These are phyloP conservation scores for Erigeron canadensis DNA, from an alignment of 129 eudicot species.

Conservation along the genomic window DNA sequence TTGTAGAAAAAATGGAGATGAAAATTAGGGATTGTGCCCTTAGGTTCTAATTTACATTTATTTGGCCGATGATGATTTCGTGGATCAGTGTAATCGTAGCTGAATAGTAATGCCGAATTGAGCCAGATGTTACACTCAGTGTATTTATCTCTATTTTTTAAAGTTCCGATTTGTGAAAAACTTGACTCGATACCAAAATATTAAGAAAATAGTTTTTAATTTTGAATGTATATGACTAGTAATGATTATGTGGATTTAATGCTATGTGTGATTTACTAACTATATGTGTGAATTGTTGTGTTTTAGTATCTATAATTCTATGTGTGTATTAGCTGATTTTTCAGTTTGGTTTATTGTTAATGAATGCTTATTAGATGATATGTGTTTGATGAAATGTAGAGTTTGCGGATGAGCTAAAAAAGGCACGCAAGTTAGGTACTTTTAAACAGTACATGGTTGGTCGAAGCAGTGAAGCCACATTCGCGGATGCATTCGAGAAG, in stretches of 20 bases:
- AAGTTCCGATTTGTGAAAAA: no score
- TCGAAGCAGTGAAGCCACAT: slow-evolving; percentile 84
- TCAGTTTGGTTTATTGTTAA: not conserved
- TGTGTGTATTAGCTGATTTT: slow-evolving; percentile 2
- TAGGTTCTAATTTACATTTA: no score
- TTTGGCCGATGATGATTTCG: not conserved
- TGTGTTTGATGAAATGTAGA: slow-evolving; percentile 43
- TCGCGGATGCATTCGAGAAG: slow-evolving; percentile 74
- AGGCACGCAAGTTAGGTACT: slow-evolving; percentile 65
- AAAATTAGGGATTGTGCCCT: no score
- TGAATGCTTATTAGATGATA: not conserved
- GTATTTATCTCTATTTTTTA: no score
- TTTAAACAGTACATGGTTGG: slow-evolving; percentile 78
- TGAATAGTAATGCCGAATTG: slow-evolving; percentile 13
- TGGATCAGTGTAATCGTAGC: slow-evolving; percentile 1
- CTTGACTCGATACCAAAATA: no score
- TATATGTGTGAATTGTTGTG: no score
- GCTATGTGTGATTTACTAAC: no score
- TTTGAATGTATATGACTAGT: no score
- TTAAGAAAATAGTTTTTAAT: no score
- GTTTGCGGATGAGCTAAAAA: slow-evolving; percentile 83
- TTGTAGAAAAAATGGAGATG: no score
- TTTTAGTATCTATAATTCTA: not conserved
- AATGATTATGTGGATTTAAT: no score
- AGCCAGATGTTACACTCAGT: not conserved